Evolutionary conservation across 2,329 filamentous ascomycete genomes (phyloP).

Genomic region (Sarocladiaceae sp.): DNA sequence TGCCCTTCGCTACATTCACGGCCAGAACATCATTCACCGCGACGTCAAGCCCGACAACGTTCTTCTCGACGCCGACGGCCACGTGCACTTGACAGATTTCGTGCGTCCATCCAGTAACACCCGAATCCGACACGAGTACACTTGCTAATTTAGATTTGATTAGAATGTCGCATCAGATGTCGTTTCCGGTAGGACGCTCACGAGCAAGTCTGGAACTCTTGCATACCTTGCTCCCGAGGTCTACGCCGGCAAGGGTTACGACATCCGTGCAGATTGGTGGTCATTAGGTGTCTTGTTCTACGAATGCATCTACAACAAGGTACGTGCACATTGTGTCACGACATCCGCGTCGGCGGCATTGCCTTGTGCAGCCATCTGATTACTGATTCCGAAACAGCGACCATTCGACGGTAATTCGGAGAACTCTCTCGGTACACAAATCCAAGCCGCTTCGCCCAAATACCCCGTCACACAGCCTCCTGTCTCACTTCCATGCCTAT

Average conservation of each 20-base stretch:
- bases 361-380: slow-evolving; percentile 7
- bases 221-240: slow-evolving; percentile 96
- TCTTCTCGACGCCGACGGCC: slow-evolving; percentile 79
- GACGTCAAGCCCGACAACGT: slow-evolving; percentile 94
- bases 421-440: slow-evolving; percentile 72
- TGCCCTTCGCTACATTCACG: slow-evolving; percentile 81
- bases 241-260: slow-evolving; percentile 85
- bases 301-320: slow-evolving; percentile 99
- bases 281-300: slow-evolving; percentile 97
- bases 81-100: slow-evolving; percentile 97
- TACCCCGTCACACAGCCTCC: slow-evolving; percentile 92
- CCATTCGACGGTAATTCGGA: slow-evolving; percentile 92
- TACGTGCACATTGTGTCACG: slow-evolving; percentile 33
- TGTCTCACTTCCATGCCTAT: slow-evolving; percentile 81
- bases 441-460: slow-evolving; percentile 76
- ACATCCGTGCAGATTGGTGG: slow-evolving; percentile 95
- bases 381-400: slow-evolving; percentile 49
- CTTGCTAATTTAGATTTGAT: slow-evolving; percentile 17
- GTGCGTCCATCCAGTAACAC: slow-evolving; percentile 46
- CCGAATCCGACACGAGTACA: background rate
- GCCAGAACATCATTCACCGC: slow-evolving; percentile 82
- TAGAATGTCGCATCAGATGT: slow-evolving; percentile 97
- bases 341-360: background rate
- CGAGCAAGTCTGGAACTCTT: slow-evolving; percentile 93
- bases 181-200: slow-evolving; percentile 73